A percentile compares a stretch with the other conserved stretches of the same genome.
These are phyloP conservation scores for Jatropha multifida DNA, from an alignment of 441 rosid genomes.

Conservation along the genomic window DNA sequence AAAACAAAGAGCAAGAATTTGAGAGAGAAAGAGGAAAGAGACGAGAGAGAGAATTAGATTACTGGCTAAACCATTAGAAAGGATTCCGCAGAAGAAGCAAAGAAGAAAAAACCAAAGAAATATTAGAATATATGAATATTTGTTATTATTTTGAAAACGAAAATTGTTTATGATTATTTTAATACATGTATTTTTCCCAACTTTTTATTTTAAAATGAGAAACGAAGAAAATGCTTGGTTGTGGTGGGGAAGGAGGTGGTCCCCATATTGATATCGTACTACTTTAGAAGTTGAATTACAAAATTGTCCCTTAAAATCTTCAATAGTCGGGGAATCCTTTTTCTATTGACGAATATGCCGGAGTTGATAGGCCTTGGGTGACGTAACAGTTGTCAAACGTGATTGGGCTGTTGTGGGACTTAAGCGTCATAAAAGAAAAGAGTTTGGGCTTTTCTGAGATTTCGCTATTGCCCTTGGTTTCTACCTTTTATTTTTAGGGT, in stretches of 20 bases:
- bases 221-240: constrained; percentile 47
- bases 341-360: constrained; percentile 18
- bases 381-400: not conserved
- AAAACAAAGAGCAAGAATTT: constrained; percentile 19
- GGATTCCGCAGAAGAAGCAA: constrained; percentile 49
- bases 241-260: constrained; percentile 68
- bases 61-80: constrained; percentile 40
- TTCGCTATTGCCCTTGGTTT: constrained; percentile 7
- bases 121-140: not conserved
- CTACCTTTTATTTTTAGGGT: not conserved
- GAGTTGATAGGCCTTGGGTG: constrained; percentile 8
- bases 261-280: constrained; percentile 34
- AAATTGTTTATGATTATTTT: not conserved
- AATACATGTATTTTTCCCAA: constrained; percentile 17
- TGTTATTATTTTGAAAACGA: constrained; percentile 18
- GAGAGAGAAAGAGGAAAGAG: constrained; percentile 17
- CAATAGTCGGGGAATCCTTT: not conserved
- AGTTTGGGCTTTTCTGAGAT: constrained; percentile 2
- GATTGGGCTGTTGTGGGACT: not conserved
- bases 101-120: constrained; percentile 53
- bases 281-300: constrained; percentile 7
- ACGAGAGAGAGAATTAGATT: constrained; percentile 43
- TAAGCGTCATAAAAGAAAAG: not conserved
- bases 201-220: constrained; percentile 12
- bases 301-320: constrained; percentile 21